Base-by-base conservation (phyloP, 2,329 filamentous ascomycete genomes). In the Penicillium sp. region DNA sequence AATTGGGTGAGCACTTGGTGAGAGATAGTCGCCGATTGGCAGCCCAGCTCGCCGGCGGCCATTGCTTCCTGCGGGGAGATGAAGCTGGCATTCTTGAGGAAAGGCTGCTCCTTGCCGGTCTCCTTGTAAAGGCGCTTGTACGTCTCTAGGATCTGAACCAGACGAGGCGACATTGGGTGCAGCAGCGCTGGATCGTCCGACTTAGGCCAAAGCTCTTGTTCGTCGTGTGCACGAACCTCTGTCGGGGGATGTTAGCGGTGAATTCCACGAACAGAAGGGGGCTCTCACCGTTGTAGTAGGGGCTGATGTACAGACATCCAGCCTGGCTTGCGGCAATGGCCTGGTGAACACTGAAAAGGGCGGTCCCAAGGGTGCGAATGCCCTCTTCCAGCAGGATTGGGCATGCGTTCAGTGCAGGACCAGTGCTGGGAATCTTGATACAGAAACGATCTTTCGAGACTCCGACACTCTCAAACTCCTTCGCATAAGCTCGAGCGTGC, bases 341-440 rank as follows among this genome's bases (percentile, higher is more conserved):
- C 60, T 81, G 78, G 0, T 72, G 62, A 1, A 81, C 68, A 41
- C 73, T 70, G 53, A 80, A 79, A 1, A 80, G 58, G 0, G 77
- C 70, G 0, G 78, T 81, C 0, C 75, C 76, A 1, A 80, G 67
- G 0, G 77, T 80, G 2, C 69, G 66, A 42, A 79, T 78, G 4
- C 76, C 76, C 52, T 79, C 76, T 1, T 61, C 55, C 4, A 67
- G 68, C 28, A 81, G 68, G 13, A 71, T 66, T 43, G 70, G 74
- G 25, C 73, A 74, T 0, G 76, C 77, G 46, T 74, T 76, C 24
- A 80, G 61, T 9, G 75, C 77, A 0, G 77, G 71, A 0, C 77
- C 77, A 0, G 77, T 80, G 24, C 71, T 72, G 9, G 77, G 77
- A 22, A 80, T 79, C 63, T 81, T 80, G 70, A 81, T 79, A 57